Conservation (phyloP, 208 protist genomes). For the Acanthamoeba lenticulata region DNA sequence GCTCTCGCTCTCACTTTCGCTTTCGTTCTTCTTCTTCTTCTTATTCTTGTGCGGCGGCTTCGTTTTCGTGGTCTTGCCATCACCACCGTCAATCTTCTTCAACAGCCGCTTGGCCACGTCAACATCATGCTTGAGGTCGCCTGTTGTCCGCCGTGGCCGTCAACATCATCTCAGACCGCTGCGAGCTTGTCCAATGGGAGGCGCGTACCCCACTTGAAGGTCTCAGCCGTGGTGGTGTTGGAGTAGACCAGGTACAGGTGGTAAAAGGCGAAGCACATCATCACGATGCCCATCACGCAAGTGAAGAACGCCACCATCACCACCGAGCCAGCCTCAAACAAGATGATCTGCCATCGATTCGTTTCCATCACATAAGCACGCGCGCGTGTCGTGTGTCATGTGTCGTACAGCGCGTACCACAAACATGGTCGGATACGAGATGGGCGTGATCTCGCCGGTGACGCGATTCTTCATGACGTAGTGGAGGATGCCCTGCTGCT, state of each 20-base stretch:
- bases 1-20: neutral
- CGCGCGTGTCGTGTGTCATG: neutral
- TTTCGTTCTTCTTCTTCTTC: neutral
- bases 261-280: slow-evolving; percentile 42
- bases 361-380: neutral
- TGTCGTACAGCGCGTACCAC: neutral
- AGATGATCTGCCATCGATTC: neutral
- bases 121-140: slow-evolving; percentile 40
- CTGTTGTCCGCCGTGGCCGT: neutral
- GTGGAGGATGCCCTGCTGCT: slow-evolving; percentile 28
- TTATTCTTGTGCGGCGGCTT: neutral
- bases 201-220: slow-evolving; percentile 41
- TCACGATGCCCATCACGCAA: slow-evolving; percentile 4
- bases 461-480: slow-evolving; percentile 49
- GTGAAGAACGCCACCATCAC: slow-evolving; percentile 37
- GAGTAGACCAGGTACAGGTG: slow-evolving; percentile 10
- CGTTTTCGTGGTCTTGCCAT: too few relatives aligned
- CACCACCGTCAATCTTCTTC: slow-evolving; percentile 47
- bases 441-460: slow-evolving; percentile 47
- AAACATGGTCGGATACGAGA: slow-evolving; percentile 18
- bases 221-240: slow-evolving; percentile 54
- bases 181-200: neutral
- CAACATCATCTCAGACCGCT: neutral
- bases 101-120: slow-evolving; percentile 11
- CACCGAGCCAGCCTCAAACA: neutral